Evolutionary conservation across 2,329 filamentous ascomycete genomes (phyloP).

Genomic region (Coniella lustricola): DNA sequence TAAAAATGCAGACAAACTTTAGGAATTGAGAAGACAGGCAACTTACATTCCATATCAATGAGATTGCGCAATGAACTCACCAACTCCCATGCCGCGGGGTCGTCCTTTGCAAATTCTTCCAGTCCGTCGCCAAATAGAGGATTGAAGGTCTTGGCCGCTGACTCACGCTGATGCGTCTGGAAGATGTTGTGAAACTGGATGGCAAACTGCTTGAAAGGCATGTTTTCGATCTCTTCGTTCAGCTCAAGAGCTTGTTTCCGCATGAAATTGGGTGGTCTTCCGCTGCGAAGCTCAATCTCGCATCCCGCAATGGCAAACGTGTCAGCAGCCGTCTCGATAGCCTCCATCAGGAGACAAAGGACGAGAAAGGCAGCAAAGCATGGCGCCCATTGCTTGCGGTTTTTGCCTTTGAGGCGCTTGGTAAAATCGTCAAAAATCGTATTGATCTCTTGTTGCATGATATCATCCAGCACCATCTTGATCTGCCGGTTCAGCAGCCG

Average conservation of each 20-base stretch:
- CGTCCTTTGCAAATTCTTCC: slow-evolving; percentile 37
- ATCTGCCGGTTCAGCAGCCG: slow-evolving; percentile 50
- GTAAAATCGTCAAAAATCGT: slow-evolving; percentile 46
- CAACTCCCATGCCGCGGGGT: slow-evolving; percentile 38
- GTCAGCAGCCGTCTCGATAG: slow-evolving; percentile 46
- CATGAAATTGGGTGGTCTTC: slow-evolving; percentile 29
- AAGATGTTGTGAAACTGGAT: slow-evolving; percentile 55
- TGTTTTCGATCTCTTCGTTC: slow-evolving; percentile 46
- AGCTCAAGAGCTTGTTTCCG: slow-evolving; percentile 38
- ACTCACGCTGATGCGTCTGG: slow-evolving; percentile 47
- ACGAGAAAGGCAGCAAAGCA: slow-evolving; percentile 51
- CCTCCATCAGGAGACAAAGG: slow-evolving; percentile 53
- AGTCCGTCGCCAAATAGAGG: slow-evolving; percentile 42
- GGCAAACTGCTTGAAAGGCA: slow-evolving; percentile 54
- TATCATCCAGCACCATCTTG: slow-evolving; percentile 50
- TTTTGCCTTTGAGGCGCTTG: slow-evolving; percentile 47
- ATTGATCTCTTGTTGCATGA: slow-evolving; percentile 44
- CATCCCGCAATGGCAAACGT: slow-evolving; percentile 44
- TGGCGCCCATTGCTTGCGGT: slow-evolving; percentile 47
- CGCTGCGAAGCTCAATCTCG: slow-evolving; percentile 38
- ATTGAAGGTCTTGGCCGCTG: slow-evolving; percentile 45
- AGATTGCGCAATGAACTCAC: slow-evolving; percentile 37
- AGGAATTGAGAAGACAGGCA: not conserved
- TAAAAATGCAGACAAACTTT: no score
- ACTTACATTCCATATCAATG: slow-evolving; percentile 38